phyloP scores from a whole-genome alignment of 225 moss, liverwort and hornwort species.

The Pseudisothecium myosuroides region DNA sequence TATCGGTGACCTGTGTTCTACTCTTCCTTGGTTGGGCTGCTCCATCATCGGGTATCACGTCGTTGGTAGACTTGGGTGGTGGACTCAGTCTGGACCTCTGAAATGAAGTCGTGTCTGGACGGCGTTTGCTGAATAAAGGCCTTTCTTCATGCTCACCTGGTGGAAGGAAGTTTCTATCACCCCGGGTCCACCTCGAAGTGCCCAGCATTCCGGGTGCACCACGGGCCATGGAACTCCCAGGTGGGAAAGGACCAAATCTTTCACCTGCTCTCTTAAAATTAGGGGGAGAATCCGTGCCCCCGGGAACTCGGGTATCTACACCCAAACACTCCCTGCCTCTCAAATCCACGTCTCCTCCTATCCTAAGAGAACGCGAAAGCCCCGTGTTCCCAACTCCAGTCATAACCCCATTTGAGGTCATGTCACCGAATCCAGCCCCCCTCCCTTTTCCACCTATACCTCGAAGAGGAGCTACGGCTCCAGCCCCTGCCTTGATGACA shows the following conservation, averaged over 20 bases:
- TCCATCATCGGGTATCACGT: conserved; percentile 16
- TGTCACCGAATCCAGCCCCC: conserved; percentile 22
- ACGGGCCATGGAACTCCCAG: conserved; percentile 37
- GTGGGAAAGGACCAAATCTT: conserved; percentile 46
- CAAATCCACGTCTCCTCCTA: conserved; percentile 59
- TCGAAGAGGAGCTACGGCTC: conserved; percentile 48
- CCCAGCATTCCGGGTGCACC: conserved; percentile 44
- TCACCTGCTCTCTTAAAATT: conserved; percentile 63
- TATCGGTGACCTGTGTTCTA: conserved; percentile 22
- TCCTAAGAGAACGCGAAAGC: conserved; percentile 32
- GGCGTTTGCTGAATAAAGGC: conserved; percentile 37
- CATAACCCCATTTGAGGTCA: conserved; percentile 25
- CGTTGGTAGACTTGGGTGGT: conserved; percentile 41
- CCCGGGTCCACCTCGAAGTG: conserved; percentile 50
- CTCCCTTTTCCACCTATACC: conserved; percentile 34
- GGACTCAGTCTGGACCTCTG: conserved; percentile 49
- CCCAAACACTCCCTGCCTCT: conserved; percentile 61
- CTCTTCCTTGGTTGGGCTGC: conserved; percentile 38
- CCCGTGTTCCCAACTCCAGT: conserved; percentile 39
- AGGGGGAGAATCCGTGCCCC: conserved; percentile 32
- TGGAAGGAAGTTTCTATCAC: conserved; percentile 52
- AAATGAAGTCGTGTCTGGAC: conserved; percentile 13
- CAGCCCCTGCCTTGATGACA: conserved; percentile 72
- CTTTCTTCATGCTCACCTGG: conserved; percentile 30
- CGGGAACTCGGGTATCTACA: conserved; percentile 62